These are phyloP conservation scores for Umbilicus rupestris DNA, from an alignment of 164 flowering plant species.

Conservation along the genomic window DNA sequence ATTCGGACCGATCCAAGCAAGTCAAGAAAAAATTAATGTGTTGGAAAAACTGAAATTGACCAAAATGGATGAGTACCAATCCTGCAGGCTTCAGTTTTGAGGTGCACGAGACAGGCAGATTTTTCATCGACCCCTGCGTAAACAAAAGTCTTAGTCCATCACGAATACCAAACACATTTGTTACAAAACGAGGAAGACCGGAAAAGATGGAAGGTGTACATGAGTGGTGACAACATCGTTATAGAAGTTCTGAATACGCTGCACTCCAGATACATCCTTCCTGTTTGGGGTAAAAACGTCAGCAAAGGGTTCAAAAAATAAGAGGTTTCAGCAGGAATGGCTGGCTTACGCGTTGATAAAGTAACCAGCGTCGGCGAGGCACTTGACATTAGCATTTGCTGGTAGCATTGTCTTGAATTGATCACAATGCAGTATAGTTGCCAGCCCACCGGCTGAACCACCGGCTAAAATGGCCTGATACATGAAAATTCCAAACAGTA, in stretches of 20 bases:
- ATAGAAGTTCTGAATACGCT: constrained; percentile 45
- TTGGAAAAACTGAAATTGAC: not conserved
- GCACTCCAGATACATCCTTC: constrained; percentile 57
- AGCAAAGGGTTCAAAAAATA: not conserved
- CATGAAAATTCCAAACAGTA: constrained; percentile 3
- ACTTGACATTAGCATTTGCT: constrained; percentile 65
- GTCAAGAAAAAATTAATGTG: not conserved
- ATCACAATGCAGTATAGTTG: constrained; percentile 82
- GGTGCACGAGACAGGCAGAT: constrained; percentile 66
- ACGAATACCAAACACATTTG: not conserved
- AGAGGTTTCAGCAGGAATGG: not conserved
- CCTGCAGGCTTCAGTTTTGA: constrained; percentile 38
- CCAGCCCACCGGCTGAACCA: constrained; percentile 95
- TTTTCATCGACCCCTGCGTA: constrained; percentile 58
- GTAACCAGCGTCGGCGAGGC: constrained; percentile 91
- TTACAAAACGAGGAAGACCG: not conserved
- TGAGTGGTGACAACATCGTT: constrained; percentile 61
- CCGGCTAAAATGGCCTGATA: constrained; percentile 82
- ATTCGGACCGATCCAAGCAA: constrained; percentile 3
- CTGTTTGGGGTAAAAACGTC: constrained; percentile 19
- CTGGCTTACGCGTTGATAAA: constrained; percentile 70
- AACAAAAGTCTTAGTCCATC: not conserved
- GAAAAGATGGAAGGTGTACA: constrained; percentile 21
- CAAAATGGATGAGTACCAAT: constrained; percentile 35
- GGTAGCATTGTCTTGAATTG: constrained; percentile 62